Conservation (phyloP, 2,329 filamentous ascomycete genomes). For the Fusarium sublunatum region DNA sequence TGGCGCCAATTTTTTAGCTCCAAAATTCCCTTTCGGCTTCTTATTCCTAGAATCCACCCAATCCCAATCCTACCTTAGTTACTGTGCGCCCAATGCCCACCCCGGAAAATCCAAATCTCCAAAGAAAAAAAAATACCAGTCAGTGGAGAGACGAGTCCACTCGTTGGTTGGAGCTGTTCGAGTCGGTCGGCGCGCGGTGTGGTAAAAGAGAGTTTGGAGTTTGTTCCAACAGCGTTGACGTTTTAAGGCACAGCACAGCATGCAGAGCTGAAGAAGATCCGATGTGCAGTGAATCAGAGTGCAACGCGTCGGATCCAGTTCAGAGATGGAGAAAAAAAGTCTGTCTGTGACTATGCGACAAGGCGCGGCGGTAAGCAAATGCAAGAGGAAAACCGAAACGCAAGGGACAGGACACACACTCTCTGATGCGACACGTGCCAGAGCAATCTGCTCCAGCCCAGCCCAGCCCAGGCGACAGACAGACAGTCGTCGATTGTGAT, state of each 20-base stretch:
- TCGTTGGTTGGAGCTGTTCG: constrained; percentile 5
- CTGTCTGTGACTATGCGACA: constrained; percentile 22
- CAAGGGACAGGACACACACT: constrained; percentile 22
- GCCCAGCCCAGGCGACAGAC: neutral
- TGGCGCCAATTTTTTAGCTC: constrained; percentile 52
- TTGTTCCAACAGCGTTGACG: neutral
- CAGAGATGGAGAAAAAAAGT: constrained; percentile 6
- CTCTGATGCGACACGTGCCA: constrained; percentile 28
- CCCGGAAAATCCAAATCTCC: constrained; percentile 46
- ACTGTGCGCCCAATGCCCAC: constrained; percentile 37
- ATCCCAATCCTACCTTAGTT: constrained; percentile 32
- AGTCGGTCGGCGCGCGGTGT: constrained; percentile 13
- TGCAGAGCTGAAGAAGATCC: neutral
- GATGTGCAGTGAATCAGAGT: constrained; percentile 7
- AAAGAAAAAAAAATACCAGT: constrained; percentile 35
- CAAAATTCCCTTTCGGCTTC: constrained; percentile 45
- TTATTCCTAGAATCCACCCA: constrained; percentile 29
- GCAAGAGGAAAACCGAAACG: constrained; percentile 2
- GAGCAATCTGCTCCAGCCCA: neutral
- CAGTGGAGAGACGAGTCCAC: constrained; percentile 19
- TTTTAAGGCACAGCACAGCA: neutral
- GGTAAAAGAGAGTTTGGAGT: neutral
- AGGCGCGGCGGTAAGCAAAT: constrained; percentile 12
- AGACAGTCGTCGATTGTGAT: constrained; percentile 10
- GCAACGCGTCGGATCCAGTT: neutral